Base-by-base conservation (phyloP, 2,329 filamentous ascomycete species). In the Magnaporthales sp. region DNA sequence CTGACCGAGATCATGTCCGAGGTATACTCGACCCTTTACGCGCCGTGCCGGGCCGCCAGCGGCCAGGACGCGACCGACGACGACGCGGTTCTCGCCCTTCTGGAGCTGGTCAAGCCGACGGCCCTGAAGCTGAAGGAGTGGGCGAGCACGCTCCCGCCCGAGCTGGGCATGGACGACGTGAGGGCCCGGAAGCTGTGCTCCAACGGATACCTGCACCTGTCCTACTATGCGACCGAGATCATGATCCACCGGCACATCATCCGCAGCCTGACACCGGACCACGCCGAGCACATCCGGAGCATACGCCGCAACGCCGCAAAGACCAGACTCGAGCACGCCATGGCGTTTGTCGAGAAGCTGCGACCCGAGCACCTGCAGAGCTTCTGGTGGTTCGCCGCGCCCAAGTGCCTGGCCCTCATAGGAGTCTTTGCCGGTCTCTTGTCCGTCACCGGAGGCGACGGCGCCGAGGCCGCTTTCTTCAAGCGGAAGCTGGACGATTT, bases 1-100 rank as follows among this genome's bases (percentile, higher is more conserved):
- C 72, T 86, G 8, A 82, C 83, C 1, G 76, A 80, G 60, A 82
- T 85, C 60, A 77, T 85, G 62, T 78, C 80, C 54, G 82, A 85
- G 63, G 80, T 85, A 26, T 74, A 84, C 26, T 78, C 80, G 10
- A 79, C 76, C 0, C 79, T 86, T 9, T 85, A 84, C 70, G 64
- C 67, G n/a, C 63, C 22, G 8, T 11, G 61, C 61, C 29, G n/a
- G 19, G 31, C 8, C 9, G n/a, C 8, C n/a, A n/a, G 15, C n/a
- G n/a, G 31, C n/a, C 10, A 9, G 27, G 22, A 26, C 22, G n/a
- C 27, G 15, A 32, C 30, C 3, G 10, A 19, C 10, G 30, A n/a
- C n/a, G 15, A 63, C 22, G 19, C n/a, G 29, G 31, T 32, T n/a
- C n/a, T 22, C n/a, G 68, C 65, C 27, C 69, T 70, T 2, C 66